These are phyloP conservation scores for Neonectria punicea DNA, from an alignment of 2,329 filamentous ascomycete genomes.

Conservation along the genomic window DNA sequence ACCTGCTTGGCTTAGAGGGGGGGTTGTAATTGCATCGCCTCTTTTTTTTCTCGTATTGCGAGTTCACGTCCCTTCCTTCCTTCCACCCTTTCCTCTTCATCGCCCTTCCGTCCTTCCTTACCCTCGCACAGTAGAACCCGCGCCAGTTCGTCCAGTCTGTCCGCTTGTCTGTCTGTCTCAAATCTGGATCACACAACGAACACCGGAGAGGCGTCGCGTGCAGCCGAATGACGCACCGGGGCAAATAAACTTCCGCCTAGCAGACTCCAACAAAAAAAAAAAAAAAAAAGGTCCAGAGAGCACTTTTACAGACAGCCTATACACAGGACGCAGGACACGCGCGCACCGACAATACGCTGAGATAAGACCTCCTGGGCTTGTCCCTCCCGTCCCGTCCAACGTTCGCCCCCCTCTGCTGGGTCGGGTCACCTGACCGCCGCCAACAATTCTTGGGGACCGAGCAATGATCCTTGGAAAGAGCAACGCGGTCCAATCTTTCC, in stretches of 20 bases:
- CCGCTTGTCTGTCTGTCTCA: neutral
- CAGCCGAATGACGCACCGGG: neutral
- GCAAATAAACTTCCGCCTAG: neutral
- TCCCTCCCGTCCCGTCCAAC: neutral
- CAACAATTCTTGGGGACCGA: neutral
- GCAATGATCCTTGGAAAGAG: neutral
- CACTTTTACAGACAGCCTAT: neutral
- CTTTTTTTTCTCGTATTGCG: neutral
- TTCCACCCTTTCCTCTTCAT: neutral
- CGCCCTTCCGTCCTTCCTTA: neutral
- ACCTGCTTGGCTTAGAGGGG: neutral
- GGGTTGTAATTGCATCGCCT: neutral
- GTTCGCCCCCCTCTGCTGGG: neutral
- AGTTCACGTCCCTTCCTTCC: neutral
- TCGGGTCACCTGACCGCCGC: neutral
- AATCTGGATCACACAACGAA: neutral
- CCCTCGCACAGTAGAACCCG: neutral
- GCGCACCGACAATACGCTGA: neutral
- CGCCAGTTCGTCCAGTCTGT: neutral
- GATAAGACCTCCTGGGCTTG: too few species aligned
- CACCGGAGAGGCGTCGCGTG: neutral
- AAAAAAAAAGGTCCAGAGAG: neutral
- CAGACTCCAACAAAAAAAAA: neutral
- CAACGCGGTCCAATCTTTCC: neutral
- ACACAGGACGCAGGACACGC: neutral